Percentiles rank a stretch among this genome's conserved stretches.
Evolutionary conservation across 192 early-diverging fungal species (phyloP).

Genomic region (Coemansia sp.): DNA sequence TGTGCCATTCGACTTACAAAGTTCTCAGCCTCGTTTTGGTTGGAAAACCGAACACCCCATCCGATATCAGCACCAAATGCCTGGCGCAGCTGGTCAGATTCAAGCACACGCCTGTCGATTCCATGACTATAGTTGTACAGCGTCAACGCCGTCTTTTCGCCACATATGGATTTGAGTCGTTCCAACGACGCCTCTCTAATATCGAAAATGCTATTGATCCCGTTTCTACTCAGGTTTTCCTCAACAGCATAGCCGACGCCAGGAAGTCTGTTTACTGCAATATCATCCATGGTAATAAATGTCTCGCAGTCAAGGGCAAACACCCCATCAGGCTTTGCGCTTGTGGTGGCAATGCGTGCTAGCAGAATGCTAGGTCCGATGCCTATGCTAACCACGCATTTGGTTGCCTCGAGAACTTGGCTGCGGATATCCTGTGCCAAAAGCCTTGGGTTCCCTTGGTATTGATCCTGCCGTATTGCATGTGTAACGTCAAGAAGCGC

Average conservation of each 20-base stretch:
- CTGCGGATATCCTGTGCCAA: conserved; percentile 61
- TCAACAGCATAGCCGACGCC: conserved; percentile 63
- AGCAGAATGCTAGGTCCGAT: conserved; percentile 72
- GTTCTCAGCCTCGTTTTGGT: conserved; percentile 60
- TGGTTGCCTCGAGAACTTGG: conserved; percentile 53
- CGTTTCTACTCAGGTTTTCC: conserved; percentile 49
- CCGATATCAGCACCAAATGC: conserved; percentile 82
- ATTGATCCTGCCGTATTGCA: conserved; percentile 16
- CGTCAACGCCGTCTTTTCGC: conserved; percentile 67
- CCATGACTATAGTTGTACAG: conserved; percentile 75
- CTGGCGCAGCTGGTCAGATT: conserved; percentile 67
- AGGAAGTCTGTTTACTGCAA: conserved; percentile 22
- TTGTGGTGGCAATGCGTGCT: conserved; percentile 70
- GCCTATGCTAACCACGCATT: conserved; percentile 74
- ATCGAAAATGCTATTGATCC: conserved; percentile 50
- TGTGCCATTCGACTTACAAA: conserved; percentile 67
- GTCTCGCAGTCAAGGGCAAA: conserved; percentile 20
- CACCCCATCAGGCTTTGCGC: conserved; percentile 72
- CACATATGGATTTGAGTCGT: conserved; percentile 63
- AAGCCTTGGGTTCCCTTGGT: conserved; percentile 2
- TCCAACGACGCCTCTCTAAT: conserved; percentile 44
- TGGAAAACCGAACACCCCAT: conserved; percentile 89
- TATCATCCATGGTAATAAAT: conserved; percentile 14
- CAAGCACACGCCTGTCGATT: conserved; percentile 68
- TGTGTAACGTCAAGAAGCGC: conserved; percentile 71